Base-by-base conservation (phyloP, 1,284 basidiomycete species). In the Schizophyllum commune region DNA sequence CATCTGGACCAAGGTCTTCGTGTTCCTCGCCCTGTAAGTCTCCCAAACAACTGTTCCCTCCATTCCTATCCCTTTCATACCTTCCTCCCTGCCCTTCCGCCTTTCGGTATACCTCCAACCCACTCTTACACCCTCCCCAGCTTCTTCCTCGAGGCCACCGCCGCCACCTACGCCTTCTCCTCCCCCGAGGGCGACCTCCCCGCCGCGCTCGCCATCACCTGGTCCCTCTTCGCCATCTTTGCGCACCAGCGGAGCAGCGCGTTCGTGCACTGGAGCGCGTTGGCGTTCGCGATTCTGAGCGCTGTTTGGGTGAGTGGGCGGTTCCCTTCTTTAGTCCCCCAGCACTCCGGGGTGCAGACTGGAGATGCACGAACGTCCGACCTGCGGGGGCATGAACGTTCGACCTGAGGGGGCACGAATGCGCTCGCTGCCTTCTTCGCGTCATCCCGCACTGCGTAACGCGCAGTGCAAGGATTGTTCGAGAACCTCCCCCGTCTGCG, bases 121-220 rank as follows among this genome's bases (percentile, higher is more conserved):
- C 39, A 2, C 39, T 13, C 39, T 39, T 34, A 53, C 55, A 55
- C 56, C 57, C 58, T 56, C 57, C 57, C 57, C 62, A 89, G 87
- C 65, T 86, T 97, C 78, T 96, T 97, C 88, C 87, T 98, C 65
- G 94, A 96, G 74, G 89, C 86, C 20, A 97, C 95, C 11, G 89
- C 92, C 0, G 92, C 89, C 6, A 90, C 92, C 1, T 97, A 98
- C 73, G 92, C 93, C 55, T 94, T 94, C 79, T 91, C 91, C 55
- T 88, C 88, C 15, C 78, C 84, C 1, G 94, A 97, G 73, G 95
- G 95, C 65, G 95, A 98, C 69, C 83, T 97, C 54, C 92, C 93
- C 7, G 94, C 91, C 1, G 89, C 91, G 53, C 82, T 94, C 69
- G 91, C 90, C 66, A 92, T 95, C 67, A 83, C 85, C 53, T 92